A percentile compares a stretch with the other conserved stretches of the same genome.
These are phyloP conservation scores for Trichoderma lentiforme DNA, from an alignment of 2,329 filamentous ascomycete species.

Conservation along the genomic window DNA sequence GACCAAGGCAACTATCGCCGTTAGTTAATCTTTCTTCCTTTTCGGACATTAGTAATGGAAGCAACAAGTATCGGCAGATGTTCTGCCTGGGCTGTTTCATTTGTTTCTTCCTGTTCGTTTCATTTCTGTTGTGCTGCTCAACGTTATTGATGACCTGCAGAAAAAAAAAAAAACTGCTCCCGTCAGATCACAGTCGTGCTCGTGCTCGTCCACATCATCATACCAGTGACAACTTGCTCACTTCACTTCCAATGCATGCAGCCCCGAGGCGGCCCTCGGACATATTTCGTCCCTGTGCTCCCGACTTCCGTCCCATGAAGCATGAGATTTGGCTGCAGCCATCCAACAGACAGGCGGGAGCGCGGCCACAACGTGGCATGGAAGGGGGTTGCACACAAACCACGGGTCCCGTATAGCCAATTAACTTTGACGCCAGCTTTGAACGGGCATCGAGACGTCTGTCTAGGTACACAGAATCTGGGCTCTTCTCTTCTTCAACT, in stretches of 20 bases:
- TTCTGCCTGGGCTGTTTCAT: not conserved
- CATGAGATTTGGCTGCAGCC: constrained; percentile 16
- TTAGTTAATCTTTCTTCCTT: not conserved
- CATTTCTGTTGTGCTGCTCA: not conserved
- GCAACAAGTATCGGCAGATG: not conserved
- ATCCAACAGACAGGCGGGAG: constrained; percentile 17
- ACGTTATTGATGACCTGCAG: not conserved
- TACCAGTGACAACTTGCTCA: not conserved
- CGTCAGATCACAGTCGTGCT: not conserved
- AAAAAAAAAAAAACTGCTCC: not conserved
- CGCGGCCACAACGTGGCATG: constrained; percentile 16
- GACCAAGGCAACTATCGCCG: not conserved
- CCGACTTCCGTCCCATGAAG: not conserved
- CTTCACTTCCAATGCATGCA: not conserved
- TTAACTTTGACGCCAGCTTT: not conserved
- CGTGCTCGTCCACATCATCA: not conserved
- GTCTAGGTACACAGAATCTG: not conserved
- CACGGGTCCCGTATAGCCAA: not conserved
- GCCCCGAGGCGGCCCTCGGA: not conserved
- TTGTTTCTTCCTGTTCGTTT: not conserved
- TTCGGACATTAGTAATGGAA: not conserved
- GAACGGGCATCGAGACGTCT: not conserved
- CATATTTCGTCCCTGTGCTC: constrained; percentile 10
- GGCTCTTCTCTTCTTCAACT: too few relatives aligned
- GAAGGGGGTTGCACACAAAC: not conserved